phyloP scores from a whole-genome alignment of 2,329 filamentous ascomycete genomes.

The Phaeosphaeria sp. region DNA sequence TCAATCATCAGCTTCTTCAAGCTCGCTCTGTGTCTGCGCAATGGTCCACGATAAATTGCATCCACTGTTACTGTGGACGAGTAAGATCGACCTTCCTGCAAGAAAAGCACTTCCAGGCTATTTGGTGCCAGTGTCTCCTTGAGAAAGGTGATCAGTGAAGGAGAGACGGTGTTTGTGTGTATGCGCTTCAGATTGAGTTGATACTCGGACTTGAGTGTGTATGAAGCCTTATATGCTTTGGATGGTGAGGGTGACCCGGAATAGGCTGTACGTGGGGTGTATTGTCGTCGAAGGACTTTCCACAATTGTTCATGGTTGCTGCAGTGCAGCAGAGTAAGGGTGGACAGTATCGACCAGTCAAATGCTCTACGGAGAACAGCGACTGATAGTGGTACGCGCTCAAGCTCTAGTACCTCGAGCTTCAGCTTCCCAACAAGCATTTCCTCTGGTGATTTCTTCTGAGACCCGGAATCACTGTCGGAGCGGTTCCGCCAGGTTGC shows the following conservation, averaged over 20 bases:
- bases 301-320: constrained; percentile 75
- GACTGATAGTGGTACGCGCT: constrained; percentile 75
- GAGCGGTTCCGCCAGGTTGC: constrained; percentile 2
- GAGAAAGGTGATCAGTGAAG: constrained; percentile 73
- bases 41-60: constrained; percentile 71
- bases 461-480: not conserved
- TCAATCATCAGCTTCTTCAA: constrained; percentile 77
- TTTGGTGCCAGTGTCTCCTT: constrained; percentile 80
- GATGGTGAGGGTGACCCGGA: constrained; percentile 45
- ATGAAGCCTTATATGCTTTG: constrained; percentile 47
- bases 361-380: constrained; percentile 72
- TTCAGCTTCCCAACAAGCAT: constrained; percentile 65
- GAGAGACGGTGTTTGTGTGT: constrained; percentile 75
- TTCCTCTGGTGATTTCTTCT: constrained; percentile 33
- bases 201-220: constrained; percentile 48
- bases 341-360: constrained; percentile 76
- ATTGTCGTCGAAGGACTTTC: constrained; percentile 69
- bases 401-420: constrained; percentile 76
- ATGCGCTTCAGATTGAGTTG: constrained; percentile 72
- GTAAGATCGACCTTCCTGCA: constrained; percentile 69
- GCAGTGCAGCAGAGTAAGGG: constrained; percentile 76
- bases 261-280: constrained; percentile 46
- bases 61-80: constrained; percentile 70
- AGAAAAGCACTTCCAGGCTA: constrained; percentile 77
- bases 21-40: constrained; percentile 74